Evolutionary conservation across 2,329 filamentous ascomycete genomes (phyloP).

Genomic region (Moelleriella libera): DNA sequence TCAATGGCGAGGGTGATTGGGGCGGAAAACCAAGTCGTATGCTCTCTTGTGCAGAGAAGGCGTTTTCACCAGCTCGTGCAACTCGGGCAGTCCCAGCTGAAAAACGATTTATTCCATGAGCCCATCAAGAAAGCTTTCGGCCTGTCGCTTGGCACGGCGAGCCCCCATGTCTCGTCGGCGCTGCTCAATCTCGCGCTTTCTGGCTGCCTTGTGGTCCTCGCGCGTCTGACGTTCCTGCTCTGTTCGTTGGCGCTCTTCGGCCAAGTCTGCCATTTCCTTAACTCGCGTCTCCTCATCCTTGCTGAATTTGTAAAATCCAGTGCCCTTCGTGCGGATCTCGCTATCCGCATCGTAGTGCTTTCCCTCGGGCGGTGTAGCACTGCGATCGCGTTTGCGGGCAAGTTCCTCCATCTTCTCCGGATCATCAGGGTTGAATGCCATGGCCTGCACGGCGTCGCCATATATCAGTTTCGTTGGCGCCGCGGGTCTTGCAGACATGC

Average conservation of each 20-base stretch:
- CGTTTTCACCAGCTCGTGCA: no score
- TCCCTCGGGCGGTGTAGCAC: conserved; percentile 64
- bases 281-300: conserved; percentile 52
- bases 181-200: conserved; percentile 49
- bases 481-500: conserved; percentile 52
- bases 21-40: no score
- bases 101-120: conserved; percentile 14
- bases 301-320: conserved; percentile 84
- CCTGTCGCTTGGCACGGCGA: conserved; percentile 49
- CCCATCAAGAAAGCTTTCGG: conserved; percentile 57
- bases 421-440: conserved; percentile 69
- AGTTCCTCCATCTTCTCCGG: conserved; percentile 62
- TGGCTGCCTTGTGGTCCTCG: conserved; percentile 41
- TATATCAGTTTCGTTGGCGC: conserved; percentile 63
- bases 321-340: conserved; percentile 78
- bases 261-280: conserved; percentile 62
- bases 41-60: no score
- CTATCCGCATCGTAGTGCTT: conserved; percentile 74
- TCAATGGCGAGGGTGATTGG: no score
- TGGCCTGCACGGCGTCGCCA: conserved; percentile 70
- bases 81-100: no score
- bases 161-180: conserved; percentile 47
- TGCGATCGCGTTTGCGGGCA: conserved; percentile 64
- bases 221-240: conserved; percentile 44
- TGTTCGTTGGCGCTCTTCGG: conserved; percentile 52